Evolutionary conservation across 495 filamentous ascomycete genomes (phyloP).

Genomic region (Aspergillus haitiensis): DNA sequence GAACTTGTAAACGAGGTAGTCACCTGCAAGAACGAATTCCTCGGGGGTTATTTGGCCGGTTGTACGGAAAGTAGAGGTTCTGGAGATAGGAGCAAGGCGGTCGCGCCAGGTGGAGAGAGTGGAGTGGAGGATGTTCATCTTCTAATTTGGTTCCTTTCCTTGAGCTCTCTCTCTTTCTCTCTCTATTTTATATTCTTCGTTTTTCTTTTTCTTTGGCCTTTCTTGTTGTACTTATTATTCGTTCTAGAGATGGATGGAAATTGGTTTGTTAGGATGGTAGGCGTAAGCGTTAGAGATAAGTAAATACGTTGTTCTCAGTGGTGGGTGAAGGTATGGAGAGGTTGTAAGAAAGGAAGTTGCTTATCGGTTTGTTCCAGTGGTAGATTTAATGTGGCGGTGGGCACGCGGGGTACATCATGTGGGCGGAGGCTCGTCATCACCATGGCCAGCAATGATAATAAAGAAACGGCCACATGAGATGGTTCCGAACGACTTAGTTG

Average conservation of each 20-base stretch:
- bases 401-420: constrained; percentile 31
- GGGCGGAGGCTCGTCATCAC: constrained; percentile 21
- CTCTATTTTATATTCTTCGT: too few species aligned
- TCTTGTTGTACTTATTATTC: neutral
- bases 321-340: neutral
- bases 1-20: constrained; percentile 99
- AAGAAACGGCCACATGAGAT: neutral
- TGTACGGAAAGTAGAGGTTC: constrained; percentile 88
- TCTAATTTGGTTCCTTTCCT: constrained; percentile 11
- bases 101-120: constrained; percentile 84
- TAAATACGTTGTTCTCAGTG: neutral
- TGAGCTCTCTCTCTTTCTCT: neutral
- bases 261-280: neutral
- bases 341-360: constrained; percentile 7
- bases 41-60: constrained; percentile 97
- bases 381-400: constrained; percentile 21
- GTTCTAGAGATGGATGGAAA: neutral
- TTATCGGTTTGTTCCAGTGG: constrained; percentile 14
- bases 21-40: constrained; percentile 92
- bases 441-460: neutral
- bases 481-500: neutral
- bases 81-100: constrained; percentile 79
- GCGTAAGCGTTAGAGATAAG: neutral
- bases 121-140: constrained; percentile 70
- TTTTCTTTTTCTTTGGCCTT: constrained; percentile 11